Evolutionary conservation across 148 eudicot species (phyloP).

Genomic region (Rheum nobile): DNA sequence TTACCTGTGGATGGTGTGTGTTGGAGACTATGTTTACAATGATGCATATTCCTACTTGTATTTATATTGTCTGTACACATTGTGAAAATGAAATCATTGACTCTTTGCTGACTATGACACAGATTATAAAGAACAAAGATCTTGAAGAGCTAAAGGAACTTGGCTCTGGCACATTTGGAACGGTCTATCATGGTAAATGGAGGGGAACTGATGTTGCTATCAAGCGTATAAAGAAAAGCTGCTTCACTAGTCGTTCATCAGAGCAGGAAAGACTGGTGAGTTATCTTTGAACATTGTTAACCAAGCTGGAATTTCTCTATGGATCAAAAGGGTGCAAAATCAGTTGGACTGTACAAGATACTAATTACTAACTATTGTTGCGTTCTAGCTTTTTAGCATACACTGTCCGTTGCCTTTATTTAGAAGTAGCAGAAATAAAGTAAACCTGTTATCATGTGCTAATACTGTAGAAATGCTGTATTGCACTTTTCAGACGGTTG

Average conservation of each 20-base stretch:
- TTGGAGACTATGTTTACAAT: not conserved
- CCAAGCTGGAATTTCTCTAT: not conserved
- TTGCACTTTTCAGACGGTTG: constrained; percentile 17
- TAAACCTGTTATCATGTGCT: not conserved
- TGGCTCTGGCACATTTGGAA: constrained; percentile 52
- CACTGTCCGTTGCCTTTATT: not conserved
- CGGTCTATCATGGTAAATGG: constrained; percentile 58
- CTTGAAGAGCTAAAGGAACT: constrained; percentile 47
- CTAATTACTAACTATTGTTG: not conserved
- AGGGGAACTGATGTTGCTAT: constrained; percentile 59
- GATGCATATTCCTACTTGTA: not conserved
- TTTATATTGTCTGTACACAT: not conserved
- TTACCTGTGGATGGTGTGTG: not conserved
- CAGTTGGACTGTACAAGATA: not conserved
- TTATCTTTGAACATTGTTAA: not conserved
- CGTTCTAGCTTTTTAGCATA: not conserved
- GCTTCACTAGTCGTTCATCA: constrained; percentile 26
- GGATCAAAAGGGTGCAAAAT: not conserved
- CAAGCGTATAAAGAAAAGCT: constrained; percentile 38
- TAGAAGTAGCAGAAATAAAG: not conserved
- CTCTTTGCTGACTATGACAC: constrained; percentile 9
- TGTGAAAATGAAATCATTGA: not conserved
- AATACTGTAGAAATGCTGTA: not conserved
- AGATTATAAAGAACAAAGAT: constrained; percentile 33
- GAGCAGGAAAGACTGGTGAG: constrained; percentile 44